These are phyloP conservation scores for Sisymbrium altissimum DNA, from an alignment of 345 rosid species.

Conservation along the genomic window DNA sequence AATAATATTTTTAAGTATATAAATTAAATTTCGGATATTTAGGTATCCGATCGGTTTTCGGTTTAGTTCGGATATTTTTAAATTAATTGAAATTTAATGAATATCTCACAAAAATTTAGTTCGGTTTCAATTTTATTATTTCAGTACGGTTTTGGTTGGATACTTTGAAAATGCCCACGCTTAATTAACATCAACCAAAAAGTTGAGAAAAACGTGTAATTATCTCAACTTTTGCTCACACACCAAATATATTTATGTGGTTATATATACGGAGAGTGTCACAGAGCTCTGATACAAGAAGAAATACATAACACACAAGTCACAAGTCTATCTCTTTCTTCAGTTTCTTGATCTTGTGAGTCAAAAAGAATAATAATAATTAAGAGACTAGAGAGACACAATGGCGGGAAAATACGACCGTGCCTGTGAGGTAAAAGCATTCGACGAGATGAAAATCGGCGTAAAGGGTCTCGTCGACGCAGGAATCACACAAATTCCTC, in stretches of 20 bases:
- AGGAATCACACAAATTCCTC: conserved; percentile 21
- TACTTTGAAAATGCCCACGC: too few relatives aligned
- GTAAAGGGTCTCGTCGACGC: conserved; percentile 33
- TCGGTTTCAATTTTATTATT: too few relatives aligned
- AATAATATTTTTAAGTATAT: too few relatives aligned
- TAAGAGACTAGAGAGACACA: neutral
- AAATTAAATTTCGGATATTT: too few relatives aligned
- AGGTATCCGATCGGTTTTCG: too few relatives aligned
- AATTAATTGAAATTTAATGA: too few relatives aligned
- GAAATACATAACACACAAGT: neutral
- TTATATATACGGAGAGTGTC: neutral
- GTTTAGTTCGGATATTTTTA: too few relatives aligned
- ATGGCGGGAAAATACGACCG: neutral
- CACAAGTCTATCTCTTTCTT: neutral
- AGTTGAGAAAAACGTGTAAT: too few relatives aligned
- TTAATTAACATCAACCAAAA: too few relatives aligned
- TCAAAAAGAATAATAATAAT: neutral
- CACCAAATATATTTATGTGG: neutral
- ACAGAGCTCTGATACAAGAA: neutral
- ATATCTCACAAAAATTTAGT: too few relatives aligned
- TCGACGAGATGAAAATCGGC: conserved; percentile 30
- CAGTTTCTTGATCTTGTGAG: neutral
- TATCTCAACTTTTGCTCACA: neutral
- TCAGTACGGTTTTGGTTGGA: too few relatives aligned
- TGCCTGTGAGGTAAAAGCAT: conserved; percentile 17